These are phyloP conservation scores for Volvox reticuliferus DNA, from an alignment of 139 green algal species.

Conservation along the genomic window DNA sequence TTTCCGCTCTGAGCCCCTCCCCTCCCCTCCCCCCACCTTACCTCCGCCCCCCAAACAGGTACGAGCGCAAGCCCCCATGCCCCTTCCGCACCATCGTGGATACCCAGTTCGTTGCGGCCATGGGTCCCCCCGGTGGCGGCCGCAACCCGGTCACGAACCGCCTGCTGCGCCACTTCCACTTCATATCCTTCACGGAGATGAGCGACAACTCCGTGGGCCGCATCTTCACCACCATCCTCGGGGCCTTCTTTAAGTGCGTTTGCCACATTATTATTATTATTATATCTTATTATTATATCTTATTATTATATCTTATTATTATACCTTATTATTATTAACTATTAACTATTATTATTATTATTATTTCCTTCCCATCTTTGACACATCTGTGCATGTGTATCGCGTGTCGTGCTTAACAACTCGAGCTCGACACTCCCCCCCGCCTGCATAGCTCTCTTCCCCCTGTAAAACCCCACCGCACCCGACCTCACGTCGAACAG, in stretches of 20 bases:
- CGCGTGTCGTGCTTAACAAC: no score
- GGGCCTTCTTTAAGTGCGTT: conserved; percentile 59
- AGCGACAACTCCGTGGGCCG: conserved; percentile 62
- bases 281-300: no score
- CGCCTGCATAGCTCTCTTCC: background rate
- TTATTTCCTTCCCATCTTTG: no score
- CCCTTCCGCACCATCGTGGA: conserved; percentile 79
- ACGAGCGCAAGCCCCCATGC: conserved; percentile 83
- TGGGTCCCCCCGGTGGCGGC: conserved; percentile 83
- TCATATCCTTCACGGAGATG: conserved; percentile 83
- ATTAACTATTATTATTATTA: no score
- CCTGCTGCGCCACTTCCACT: conserved; percentile 79
- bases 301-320: no score
- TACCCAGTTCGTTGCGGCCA: conserved; percentile 83
- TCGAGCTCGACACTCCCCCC: no score
- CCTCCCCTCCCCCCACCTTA: background rate
- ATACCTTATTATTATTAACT: no score
- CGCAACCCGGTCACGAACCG: conserved; percentile 84
- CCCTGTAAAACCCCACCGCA: background rate
- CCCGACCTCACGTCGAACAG: background rate
- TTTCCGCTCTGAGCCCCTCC: no score
- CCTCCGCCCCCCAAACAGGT: conserved; percentile 47
- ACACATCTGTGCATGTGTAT: no score
- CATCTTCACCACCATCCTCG: conserved; percentile 85
- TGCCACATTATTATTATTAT: no score